phyloP scores from a whole-genome alignment of 169 alveolate species.

The Haemoproteus tartakovskyi region DNA sequence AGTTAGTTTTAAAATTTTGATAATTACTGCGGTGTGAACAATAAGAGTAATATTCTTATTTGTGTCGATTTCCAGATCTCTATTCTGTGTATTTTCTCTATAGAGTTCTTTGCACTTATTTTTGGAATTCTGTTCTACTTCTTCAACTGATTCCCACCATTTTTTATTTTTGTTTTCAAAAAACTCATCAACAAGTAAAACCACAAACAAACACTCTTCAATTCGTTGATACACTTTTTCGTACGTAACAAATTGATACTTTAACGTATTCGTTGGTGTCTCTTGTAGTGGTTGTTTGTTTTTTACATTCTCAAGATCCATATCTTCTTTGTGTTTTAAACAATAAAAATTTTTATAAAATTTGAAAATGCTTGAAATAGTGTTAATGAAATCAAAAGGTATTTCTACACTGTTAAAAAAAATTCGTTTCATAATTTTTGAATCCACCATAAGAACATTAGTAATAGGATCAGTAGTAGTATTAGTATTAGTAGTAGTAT shows the following conservation, averaged over 20 bases:
- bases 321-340: too few species aligned
- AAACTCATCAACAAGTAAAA: constrained; percentile 36
- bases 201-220: constrained; percentile 48
- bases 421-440: too few species aligned
- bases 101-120: too few species aligned
- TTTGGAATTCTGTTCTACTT: neutral
- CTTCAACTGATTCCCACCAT: neutral
- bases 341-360: too few species aligned
- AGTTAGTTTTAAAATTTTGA: constrained; percentile 37
- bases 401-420: too few species aligned
- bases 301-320: constrained; percentile 1
- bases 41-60: neutral
- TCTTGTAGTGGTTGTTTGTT: neutral
- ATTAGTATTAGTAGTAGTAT: too few species aligned
- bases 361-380: too few species aligned
- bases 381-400: too few species aligned
- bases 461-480: too few species aligned
- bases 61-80: neutral
- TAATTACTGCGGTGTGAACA: constrained; percentile 9
- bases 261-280: too few species aligned
- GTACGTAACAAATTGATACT: constrained; percentile 17
- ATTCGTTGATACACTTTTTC: constrained; percentile 59
- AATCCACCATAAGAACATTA: too few species aligned
- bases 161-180: constrained; percentile 15
- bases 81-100: neutral